These are phyloP conservation scores for Irpex sp. DNA, from an alignment of 1,284 basidiomycete genomes.

Conservation along the genomic window DNA sequence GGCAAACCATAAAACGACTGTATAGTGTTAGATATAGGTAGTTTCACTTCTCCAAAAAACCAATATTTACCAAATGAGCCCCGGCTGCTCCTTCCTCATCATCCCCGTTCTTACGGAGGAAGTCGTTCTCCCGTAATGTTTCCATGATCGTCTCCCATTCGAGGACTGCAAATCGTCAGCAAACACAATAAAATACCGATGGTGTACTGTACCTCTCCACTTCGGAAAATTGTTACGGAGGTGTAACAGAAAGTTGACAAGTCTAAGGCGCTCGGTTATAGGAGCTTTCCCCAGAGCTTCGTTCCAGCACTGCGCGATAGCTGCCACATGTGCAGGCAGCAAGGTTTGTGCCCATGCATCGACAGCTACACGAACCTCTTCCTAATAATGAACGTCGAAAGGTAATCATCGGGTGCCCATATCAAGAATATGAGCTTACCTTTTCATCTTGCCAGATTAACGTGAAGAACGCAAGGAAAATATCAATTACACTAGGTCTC, in stretches of 20 bases:
- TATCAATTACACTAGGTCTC: conserved; percentile 52
- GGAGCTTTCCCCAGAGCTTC: conserved; percentile 54
- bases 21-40: neutral
- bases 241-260: conserved; percentile 60
- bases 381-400: conserved; percentile 34
- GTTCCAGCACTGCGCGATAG: conserved; percentile 63
- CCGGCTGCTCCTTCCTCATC: conserved; percentile 39
- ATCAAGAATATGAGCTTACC: conserved; percentile 31
- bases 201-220: conserved; percentile 49
- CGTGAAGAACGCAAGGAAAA: conserved; percentile 61
- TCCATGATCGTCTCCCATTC: conserved; percentile 61
- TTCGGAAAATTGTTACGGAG: conserved; percentile 59
- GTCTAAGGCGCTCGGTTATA: conserved; percentile 49
- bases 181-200: conserved; percentile 1
- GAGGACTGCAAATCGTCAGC: conserved; percentile 40
- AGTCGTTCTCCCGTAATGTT: conserved; percentile 52
- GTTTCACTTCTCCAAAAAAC: neutral
- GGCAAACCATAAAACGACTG: conserved; percentile 47
- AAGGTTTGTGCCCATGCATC: conserved; percentile 56
- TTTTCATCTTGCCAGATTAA: conserved; percentile 60
- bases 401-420: neutral
- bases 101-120: conserved; percentile 33
- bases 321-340: conserved; percentile 57
- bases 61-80: conserved; percentile 39
- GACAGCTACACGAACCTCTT: conserved; percentile 58